Base-by-base conservation (phyloP, 2,329 filamentous ascomycete genomes). In the Penicillium sp. region DNA sequence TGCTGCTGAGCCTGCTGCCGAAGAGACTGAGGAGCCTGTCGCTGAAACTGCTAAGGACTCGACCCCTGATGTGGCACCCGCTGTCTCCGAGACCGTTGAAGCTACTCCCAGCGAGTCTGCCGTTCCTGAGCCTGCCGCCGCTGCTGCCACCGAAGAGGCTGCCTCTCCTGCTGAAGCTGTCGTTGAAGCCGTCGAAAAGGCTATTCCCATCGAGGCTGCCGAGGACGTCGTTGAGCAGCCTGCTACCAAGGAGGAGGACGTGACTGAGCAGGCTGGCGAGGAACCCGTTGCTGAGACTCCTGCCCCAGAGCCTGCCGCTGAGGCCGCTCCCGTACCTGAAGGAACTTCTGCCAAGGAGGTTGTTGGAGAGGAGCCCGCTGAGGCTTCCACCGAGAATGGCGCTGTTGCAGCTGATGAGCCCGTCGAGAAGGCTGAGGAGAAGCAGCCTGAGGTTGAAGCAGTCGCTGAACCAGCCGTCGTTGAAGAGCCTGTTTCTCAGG, bases 341-440 rank as follows among this genome's bases (percentile, higher is more conserved):
- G 42, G 52, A 37, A 30, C 45, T 28, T 36, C 25, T 2, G 27
- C 33, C 10, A 41, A 47, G 28, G 30, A 40, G n/a, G 11, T 45
- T 29, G 45, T 11, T 16, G 34, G 30, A 5, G 44, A 50, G 38
- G 41, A 46, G 36, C 35, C 47, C 9, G 28, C 22, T 13, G 22
- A 27, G 41, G 18, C 30, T 19, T 34, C 34, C 6, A 19, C 22
- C 2, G 46, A 56, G 29, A 41, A 51, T n/a, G 36, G 36, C 35
- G 36, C 33, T 16, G 49, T 49, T 37, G 28, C 35, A 44, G 25
- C 41, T 12, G 49, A 44, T 35, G 47, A 58, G 41, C 12, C 43
- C 18, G 36, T 28, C 9, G 44, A 50, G 37, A 52, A 51, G 49
- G 31, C 46, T 28, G 39, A 33, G 29, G 31, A 45, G 42, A 45